Percentiles rank a stretch among this genome's conserved stretches.
These are phyloP conservation scores for Yamadazyma dushanensis DNA, from an alignment of 1,139 yeast species.

Conservation along the genomic window DNA sequence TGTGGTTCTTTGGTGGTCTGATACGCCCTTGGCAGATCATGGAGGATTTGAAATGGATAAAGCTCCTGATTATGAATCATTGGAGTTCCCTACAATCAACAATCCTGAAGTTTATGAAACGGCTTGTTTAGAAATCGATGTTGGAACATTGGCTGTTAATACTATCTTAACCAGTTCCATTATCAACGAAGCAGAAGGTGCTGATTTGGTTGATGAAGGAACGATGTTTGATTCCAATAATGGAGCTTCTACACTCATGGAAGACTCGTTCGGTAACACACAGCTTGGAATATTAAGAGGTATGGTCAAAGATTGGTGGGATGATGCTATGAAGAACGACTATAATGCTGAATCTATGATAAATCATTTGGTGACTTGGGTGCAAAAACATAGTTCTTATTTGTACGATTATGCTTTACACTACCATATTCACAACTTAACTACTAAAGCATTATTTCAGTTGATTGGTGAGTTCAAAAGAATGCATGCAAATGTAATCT, in stretches of 20 bases:
- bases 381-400: conserved; percentile 68
- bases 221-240: conserved; percentile 41
- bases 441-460: conserved; percentile 81
- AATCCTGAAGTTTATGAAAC: conserved; percentile 79
- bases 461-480: conserved; percentile 76
- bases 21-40: conserved; percentile 75
- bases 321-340: conserved; percentile 71
- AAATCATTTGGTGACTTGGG: conserved; percentile 85
- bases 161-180: conserved; percentile 83
- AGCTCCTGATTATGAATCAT: conserved; percentile 52
- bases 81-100: conserved; percentile 73
- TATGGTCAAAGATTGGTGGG: conserved; percentile 93
- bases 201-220: conserved; percentile 65
- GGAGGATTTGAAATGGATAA: conserved; percentile 80
- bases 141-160: conserved; percentile 79
- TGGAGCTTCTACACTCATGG: conserved; percentile 60
- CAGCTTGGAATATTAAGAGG: conserved; percentile 70
- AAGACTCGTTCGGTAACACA: conserved; percentile 77
- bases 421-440: conserved; percentile 83
- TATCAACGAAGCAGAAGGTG: conserved; percentile 88
- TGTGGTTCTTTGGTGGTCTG: conserved; percentile 93
- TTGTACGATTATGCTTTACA: conserved; percentile 79
- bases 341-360: conserved; percentile 82
- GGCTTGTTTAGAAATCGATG: conserved; percentile 75
- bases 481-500: conserved; percentile 76